Base-by-base conservation (phyloP, 306 rosid genomes). In the Cucumis cinereus region DNA sequence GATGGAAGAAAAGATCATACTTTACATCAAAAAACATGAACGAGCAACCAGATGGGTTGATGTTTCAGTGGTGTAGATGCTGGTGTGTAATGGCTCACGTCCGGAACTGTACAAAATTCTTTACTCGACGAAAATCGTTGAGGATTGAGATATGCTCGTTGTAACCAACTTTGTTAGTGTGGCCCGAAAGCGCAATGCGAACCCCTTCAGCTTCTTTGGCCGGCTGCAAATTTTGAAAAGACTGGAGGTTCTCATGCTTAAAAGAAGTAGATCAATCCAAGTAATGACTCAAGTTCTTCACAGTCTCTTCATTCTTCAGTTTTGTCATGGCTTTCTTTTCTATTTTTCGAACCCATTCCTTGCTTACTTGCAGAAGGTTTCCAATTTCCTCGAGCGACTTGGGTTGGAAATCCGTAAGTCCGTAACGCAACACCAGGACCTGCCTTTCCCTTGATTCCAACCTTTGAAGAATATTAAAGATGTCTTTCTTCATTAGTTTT, bases 371-470 rank as follows among this genome's bases (percentile, higher is more conserved):
- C 78, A 86, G 86, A 73, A 82, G 83, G 80, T 62, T 91, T 71
- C 98, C 95, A 24, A 87, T 87, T 43, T 91, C 91, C 73, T 87
- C 91, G 10, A 90, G 95, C 23, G 98, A 91, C 81, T 79, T 87
- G 56, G 95, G 94, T 58, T 77, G 82, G 79, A 71, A 79, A 85
- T 85, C 88, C 36, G 69, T 30, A 22, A 94, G 91, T 22, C 98
- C 98, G 60, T 86, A 94, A 17, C 96, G 90, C 56, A 94, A 81
- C 64, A 69, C 61, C 86, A 90, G 41, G 55, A 90, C 88, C 82
- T 90, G 90, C 76, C 89, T 90, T 81, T 91, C 96, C 82, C 91
- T 87, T 3, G 87, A 61, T 72, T 89, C 87, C 90, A 94, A 85
- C 75, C 87, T 79, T 77, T 78, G 53, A 77, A 94, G 80, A 57